phyloP scores from a whole-genome alignment of 2,329 filamentous ascomycete genomes.

The Cytospora piceicola region DNA sequence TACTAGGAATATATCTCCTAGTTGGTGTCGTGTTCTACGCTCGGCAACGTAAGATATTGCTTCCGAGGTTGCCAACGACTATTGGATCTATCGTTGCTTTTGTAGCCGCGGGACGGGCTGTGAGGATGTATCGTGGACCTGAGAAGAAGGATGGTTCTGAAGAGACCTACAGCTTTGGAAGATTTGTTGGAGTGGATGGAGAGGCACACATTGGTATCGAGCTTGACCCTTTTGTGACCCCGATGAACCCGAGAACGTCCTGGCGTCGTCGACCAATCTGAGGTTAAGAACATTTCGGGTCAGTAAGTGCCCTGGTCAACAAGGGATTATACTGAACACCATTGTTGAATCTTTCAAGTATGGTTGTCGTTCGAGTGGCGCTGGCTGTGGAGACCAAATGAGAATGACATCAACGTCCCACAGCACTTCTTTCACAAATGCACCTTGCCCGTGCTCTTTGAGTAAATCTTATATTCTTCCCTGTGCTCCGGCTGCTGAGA shows the following conservation, averaged over 20 bases:
- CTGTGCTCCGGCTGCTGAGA: too few relatives aligned
- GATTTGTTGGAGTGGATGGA: slow-evolving; percentile 52
- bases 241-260: slow-evolving; percentile 23
- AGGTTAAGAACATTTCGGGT: background rate
- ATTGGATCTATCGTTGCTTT: slow-evolving; percentile 53
- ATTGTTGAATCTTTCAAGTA: too few relatives aligned
- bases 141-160: background rate
- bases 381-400: too few relatives aligned
- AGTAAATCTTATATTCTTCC: too few relatives aligned
- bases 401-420: too few relatives aligned
- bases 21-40: slow-evolving; percentile 50
- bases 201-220: slow-evolving; percentile 57
- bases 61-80: slow-evolving; percentile 56
- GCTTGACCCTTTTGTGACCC: slow-evolving; percentile 47
- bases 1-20: slow-evolving; percentile 49
- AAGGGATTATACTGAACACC: background rate
- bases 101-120: slow-evolving; percentile 50
- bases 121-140: slow-evolving; percentile 40
- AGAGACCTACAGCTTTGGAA: slow-evolving; percentile 52
- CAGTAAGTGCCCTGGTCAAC: background rate
- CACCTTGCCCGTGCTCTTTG: too few relatives aligned
- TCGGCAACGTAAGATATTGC: slow-evolving; percentile 42
- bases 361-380: too few relatives aligned
- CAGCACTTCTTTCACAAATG: too few relatives aligned
- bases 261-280: background rate